These are phyloP conservation scores for Mastigamoeba balamuthi DNA, from an alignment of 78 protist species.

Conservation along the genomic window DNA sequence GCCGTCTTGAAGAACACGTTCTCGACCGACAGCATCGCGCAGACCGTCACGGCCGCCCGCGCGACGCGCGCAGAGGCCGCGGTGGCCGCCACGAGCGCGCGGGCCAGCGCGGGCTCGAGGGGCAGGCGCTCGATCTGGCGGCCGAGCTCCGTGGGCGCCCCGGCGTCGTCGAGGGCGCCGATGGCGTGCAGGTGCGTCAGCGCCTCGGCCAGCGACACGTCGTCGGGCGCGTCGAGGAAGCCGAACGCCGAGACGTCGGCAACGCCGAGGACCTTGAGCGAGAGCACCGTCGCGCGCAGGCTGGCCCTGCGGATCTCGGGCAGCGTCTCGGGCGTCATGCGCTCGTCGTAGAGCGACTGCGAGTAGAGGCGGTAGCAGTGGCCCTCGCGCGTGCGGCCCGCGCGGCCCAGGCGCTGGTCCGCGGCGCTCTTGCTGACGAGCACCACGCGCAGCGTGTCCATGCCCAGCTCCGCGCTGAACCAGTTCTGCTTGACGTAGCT, in stretches of 20 bases:
- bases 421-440: slow-evolving; percentile 67
- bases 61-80: too few species aligned
- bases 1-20: neutral
- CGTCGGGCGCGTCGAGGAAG: slow-evolving; percentile 34
- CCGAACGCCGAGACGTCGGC: slow-evolving; percentile 28
- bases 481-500: slow-evolving; percentile 40
- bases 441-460: slow-evolving; percentile 54
- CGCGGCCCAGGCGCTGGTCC: slow-evolving; percentile 71
- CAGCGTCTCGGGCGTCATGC: slow-evolving; percentile 8
- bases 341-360: slow-evolving; percentile 5
- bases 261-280: slow-evolving; percentile 47
- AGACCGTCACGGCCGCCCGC: too few species aligned
- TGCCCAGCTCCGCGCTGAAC: slow-evolving; percentile 46
- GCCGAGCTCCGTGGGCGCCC: neutral
- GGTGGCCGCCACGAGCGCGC: neutral
- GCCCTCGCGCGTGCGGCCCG: slow-evolving; percentile 63
- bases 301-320: slow-evolving; percentile 37
- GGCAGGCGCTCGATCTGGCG: neutral
- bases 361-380: slow-evolving; percentile 38
- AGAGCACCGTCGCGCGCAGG: slow-evolving; percentile 25
- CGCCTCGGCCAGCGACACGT: neutral
- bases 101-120: neutral
- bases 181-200: neutral
- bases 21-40: neutral
- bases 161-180: neutral